Conservation (phyloP, 2,329 filamentous ascomycete genomes). For the Ciborinia camelliae region DNA sequence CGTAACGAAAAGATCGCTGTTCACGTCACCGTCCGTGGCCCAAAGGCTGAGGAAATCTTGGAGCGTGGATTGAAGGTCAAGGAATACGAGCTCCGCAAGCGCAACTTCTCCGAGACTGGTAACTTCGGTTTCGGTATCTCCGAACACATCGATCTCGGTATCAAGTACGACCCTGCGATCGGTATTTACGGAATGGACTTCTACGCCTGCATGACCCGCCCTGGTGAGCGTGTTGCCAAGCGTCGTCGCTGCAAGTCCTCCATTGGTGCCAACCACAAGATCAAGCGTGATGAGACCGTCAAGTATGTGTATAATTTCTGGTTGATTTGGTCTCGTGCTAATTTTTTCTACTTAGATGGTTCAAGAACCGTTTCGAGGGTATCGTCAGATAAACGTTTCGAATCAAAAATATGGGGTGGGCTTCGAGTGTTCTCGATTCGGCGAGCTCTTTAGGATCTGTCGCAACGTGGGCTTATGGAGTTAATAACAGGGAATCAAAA, state of each 20-base stretch:
- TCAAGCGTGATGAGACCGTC: slow-evolving; percentile 92
- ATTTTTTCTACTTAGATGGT: slow-evolving; percentile 57
- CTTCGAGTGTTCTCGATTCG: slow-evolving; percentile 19
- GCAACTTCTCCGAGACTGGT: slow-evolving; percentile 99
- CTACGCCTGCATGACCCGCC: slow-evolving; percentile 99
- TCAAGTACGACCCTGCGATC: slow-evolving; percentile 99
- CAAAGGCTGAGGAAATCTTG: slow-evolving; percentile 99
- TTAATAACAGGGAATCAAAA: slow-evolving; percentile 29
- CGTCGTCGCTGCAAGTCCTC: slow-evolving; percentile 84
- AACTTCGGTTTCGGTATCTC: slow-evolving; percentile 99
- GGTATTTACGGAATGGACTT: slow-evolving; percentile 99
- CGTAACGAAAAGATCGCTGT: slow-evolving; percentile 99
- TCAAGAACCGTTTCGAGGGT: slow-evolving; percentile 63
- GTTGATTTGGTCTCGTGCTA: not conserved
- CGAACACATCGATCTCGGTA: slow-evolving; percentile 99
- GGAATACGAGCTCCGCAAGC: slow-evolving; percentile 99
- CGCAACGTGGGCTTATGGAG: slow-evolving; percentile 31
- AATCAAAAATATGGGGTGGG: slow-evolving; percentile 10
- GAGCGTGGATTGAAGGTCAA: slow-evolving; percentile 99
- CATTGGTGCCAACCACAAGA: slow-evolving; percentile 85
- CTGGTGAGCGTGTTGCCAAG: slow-evolving; percentile 95
- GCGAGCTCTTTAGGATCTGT: slow-evolving; percentile 17
- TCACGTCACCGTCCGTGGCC: slow-evolving; percentile 98
- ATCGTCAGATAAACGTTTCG: slow-evolving; percentile 82
- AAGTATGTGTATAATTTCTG: slow-evolving; percentile 46